Evolutionary conservation across 129 eudicot species (phyloP).

Genomic region (Smallanthus sonchifolius): DNA sequence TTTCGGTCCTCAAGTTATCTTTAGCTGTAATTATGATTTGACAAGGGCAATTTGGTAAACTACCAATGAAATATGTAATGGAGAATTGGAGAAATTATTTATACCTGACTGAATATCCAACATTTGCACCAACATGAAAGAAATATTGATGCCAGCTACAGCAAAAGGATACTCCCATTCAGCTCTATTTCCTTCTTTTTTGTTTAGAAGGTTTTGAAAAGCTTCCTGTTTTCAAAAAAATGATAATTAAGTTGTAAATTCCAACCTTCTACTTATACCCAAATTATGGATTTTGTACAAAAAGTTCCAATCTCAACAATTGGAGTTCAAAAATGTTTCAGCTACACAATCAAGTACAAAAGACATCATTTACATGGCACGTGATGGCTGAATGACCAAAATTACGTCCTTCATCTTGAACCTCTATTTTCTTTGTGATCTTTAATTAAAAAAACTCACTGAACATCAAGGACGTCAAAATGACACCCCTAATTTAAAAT

Average conservation of each 20-base stretch:
- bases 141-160: slow-evolving; percentile 96
- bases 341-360: neutral
- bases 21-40: neutral
- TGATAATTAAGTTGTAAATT: neutral
- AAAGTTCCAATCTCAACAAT: neutral
- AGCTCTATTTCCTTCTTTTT: slow-evolving; percentile 80
- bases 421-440: neutral
- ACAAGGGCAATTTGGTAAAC: slow-evolving; percentile 2
- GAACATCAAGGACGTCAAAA: too few species aligned
- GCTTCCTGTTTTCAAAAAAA: slow-evolving; percentile 51
- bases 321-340: neutral
- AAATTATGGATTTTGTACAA: neutral
- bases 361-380: neutral
- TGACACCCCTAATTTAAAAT: too few species aligned
- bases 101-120: slow-evolving; percentile 96
- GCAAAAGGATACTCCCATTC: slow-evolving; percentile 99
- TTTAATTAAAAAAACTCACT: too few species aligned
- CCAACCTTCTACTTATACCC: neutral
- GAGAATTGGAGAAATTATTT: neutral
- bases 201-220: slow-evolving; percentile 70
- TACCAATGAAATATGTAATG: neutral
- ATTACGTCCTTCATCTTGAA: neutral
- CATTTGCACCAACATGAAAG: slow-evolving; percentile 96
- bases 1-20: neutral
- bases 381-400: neutral